Evolutionary conservation across 2,329 filamentous ascomycete species (phyloP), one percentile per base, ranked within the genome.

Genomic region (Fusarium sterilihyphosum): DNA sequence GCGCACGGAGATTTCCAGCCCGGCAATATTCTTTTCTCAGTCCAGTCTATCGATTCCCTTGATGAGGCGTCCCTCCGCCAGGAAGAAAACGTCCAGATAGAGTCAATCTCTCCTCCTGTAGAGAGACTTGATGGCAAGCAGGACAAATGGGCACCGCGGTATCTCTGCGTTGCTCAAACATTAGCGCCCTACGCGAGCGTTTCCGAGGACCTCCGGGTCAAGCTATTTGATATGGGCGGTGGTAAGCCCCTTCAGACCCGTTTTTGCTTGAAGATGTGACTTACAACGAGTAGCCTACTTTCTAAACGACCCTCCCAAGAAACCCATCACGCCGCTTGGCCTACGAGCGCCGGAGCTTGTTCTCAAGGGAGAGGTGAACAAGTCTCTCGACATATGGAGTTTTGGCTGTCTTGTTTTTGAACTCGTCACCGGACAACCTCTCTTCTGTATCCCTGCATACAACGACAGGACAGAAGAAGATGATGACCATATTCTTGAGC

Each of bases 401-500:
- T 73, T 74, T 20, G 70, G 70, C 2, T 74, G 70, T 14, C 70
- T 74, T 22, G 24, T 73, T 3, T 73, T 56, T 22, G 71, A 73
- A 22, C 52, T 73, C 2, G 22, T 61, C 5, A 71, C 62, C 1
- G 71, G 67, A 6, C 37, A 69, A 2, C 66, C 50, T 12, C 66
- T 74, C 5, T 67, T 74, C n/a, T 58, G 56, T 14, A 1, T 52
- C 17, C 37, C 35, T 10, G 10, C 29, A 12, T 22, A 37, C 11
- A 24, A 40, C 2, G 26, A 46, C 12, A 17, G 24, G 13, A 49
- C 33, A 6, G 18, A 61, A 10, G 33, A 59, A 31, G 33, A 67
- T 13, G 66, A 74, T 4, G 9, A 52, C 26, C 66, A 60, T 20
- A 20, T 62, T 14, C 41, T 73, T 1, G 16, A 44, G 8, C 31